Evolutionary conservation across 208 protist genomes (phyloP).

Genomic region (Zelonia costaricensis): DNA sequence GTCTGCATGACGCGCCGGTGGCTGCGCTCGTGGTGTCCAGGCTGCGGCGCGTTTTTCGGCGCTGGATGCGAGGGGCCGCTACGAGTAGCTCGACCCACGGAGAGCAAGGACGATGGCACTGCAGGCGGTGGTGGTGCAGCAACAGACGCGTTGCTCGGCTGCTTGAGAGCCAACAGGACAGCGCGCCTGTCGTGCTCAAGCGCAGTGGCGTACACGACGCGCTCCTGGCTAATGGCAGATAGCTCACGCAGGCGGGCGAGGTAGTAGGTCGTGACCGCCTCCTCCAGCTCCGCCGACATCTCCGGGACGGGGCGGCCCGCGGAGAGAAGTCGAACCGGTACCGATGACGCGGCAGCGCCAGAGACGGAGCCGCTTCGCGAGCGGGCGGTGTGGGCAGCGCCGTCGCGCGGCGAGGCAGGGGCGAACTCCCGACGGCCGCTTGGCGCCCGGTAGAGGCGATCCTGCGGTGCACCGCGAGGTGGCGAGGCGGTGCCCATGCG

Average conservation of each 20-base stretch:
- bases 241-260: conserved; percentile 38
- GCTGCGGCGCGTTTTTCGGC: neutral
- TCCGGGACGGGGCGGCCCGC: conserved; percentile 27
- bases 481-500: too few relatives aligned
- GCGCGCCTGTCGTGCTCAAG: conserved; percentile 26
- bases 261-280: conserved; percentile 41
- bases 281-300: conserved; percentile 43
- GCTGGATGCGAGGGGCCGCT: neutral
- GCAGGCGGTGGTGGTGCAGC: neutral
- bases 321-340: conserved; percentile 31
- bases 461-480: too few relatives aligned
- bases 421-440: too few relatives aligned
- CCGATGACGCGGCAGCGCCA: conserved; percentile 1
- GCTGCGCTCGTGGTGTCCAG: neutral
- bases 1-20: conserved; percentile 5
- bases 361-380: neutral
- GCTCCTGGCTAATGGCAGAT: conserved; percentile 40
- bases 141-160: conserved; percentile 18
- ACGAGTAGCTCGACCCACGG: neutral
- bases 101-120: neutral
- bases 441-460: too few relatives aligned
- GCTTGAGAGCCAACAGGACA: conserved; percentile 50
- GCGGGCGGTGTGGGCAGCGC: neutral
- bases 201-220: conserved; percentile 39
- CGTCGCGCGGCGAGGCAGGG: neutral